These are phyloP conservation scores for Ogataea trehalophila DNA, from an alignment of 805 yeast species.

Conservation along the genomic window DNA sequence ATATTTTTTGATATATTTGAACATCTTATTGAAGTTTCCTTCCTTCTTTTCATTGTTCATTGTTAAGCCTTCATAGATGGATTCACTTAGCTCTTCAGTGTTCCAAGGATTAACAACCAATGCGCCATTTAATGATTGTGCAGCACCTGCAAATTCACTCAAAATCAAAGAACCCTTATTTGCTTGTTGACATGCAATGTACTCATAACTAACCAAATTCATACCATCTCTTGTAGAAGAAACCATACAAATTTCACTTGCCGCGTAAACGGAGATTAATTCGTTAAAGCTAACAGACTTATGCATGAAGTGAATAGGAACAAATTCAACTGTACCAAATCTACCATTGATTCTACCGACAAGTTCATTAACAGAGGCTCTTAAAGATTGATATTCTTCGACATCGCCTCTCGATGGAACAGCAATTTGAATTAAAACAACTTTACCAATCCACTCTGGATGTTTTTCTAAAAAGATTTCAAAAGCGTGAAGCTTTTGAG, in stretches of 20 bases:
- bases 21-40: conserved; percentile 77
- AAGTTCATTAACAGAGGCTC: conserved; percentile 92
- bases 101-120: conserved; percentile 97
- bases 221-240: conserved; percentile 97
- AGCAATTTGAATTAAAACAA: conserved; percentile 91
- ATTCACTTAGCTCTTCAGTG: conserved; percentile 84
- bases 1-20: conserved; percentile 84
- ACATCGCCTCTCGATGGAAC: conserved; percentile 98
- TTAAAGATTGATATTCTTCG: conserved; percentile 90
- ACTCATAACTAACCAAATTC: conserved; percentile 95
- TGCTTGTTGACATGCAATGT: conserved; percentile 86
- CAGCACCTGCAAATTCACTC: conserved; percentile 99
- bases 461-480: conserved; percentile 88
- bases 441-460: conserved; percentile 98
- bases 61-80: conserved; percentile 83
- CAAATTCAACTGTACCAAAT: conserved; percentile 95
- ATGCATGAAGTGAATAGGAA: conserved; percentile 96
- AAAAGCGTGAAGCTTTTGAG: conserved; percentile 94
- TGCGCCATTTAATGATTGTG: conserved; percentile 93
- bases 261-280: conserved; percentile 78
- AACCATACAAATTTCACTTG: conserved; percentile 87
- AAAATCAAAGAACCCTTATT: conserved; percentile 82
- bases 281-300: conserved; percentile 88
- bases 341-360: conserved; percentile 96
- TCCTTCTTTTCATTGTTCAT: conserved; percentile 75